Evolutionary conservation across 2,329 filamentous ascomycete species (phyloP).

Genomic region (Lomentospora prolificans): DNA sequence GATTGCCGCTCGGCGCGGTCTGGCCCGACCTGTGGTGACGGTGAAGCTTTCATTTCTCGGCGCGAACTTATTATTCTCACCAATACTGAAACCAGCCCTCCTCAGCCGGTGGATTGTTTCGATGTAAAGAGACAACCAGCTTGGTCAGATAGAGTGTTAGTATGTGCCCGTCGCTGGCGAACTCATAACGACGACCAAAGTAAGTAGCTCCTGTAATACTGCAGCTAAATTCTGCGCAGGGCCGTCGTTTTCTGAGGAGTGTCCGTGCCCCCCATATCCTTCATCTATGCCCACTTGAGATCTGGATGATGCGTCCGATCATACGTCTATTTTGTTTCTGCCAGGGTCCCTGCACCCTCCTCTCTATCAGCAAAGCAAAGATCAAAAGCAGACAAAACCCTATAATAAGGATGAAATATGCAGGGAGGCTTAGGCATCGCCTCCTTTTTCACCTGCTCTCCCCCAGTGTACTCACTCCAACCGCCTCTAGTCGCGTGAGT

Average conservation of each 20-base stretch:
- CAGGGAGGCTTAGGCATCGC: neutral
- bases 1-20: too few relatives aligned
- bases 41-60: too few relatives aligned
- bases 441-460: neutral
- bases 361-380: neutral
- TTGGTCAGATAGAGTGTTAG: too few relatives aligned
- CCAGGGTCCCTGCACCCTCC: neutral
- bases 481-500: neutral
- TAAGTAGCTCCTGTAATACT: too few relatives aligned
- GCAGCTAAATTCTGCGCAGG: too few relatives aligned
- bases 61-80: neutral
- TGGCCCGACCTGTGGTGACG: too few relatives aligned
- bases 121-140: too few relatives aligned
- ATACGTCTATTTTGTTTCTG: slow-evolving; percentile 2
- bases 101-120: too few relatives aligned
- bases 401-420: neutral
- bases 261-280: neutral
- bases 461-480: neutral
- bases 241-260: neutral
- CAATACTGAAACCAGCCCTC: too few relatives aligned
- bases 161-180: too few relatives aligned
- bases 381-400: neutral
- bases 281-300: neutral
- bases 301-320: slow-evolving; percentile 4
- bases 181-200: too few relatives aligned